phyloP scores from a whole-genome alignment of 192 early-diverging fungal genomes.

The Coemansia sp. region DNA sequence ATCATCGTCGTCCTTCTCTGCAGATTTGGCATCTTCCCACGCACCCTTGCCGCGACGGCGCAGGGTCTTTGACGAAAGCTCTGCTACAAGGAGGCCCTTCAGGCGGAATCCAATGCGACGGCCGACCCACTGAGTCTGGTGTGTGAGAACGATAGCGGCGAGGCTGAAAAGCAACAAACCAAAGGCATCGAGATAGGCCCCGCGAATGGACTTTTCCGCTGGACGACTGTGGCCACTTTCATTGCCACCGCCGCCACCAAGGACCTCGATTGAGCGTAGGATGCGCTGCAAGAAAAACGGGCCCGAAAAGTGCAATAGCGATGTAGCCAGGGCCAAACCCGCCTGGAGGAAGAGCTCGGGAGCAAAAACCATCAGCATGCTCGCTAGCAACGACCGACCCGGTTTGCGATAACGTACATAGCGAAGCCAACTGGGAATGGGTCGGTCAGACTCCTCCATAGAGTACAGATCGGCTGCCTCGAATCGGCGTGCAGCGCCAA shows the following conservation, averaged over 20 bases:
- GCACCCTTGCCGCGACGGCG: conserved; percentile 56
- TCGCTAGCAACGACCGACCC: conserved; percentile 23
- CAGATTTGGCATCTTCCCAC: conserved; percentile 29
- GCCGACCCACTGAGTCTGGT: conserved; percentile 63
- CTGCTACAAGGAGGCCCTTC: conserved; percentile 58
- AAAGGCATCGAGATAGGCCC: conserved; percentile 56
- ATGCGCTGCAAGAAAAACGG: conserved; percentile 58
- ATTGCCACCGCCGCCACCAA: conserved; percentile 11
- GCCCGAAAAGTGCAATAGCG: conserved; percentile 37
- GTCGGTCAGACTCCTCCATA: conserved; percentile 52
- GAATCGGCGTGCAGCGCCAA: conserved; percentile 53
- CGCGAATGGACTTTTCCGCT: conserved; percentile 5
- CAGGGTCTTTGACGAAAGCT: conserved; percentile 64
- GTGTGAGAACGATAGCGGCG: conserved; percentile 44
- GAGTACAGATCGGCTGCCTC: conserved; percentile 57
- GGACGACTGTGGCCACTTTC: neutral
- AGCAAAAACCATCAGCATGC: conserved; percentile 36
- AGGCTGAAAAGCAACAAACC: conserved; percentile 53
- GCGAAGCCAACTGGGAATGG: conserved; percentile 26
- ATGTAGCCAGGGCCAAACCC: conserved; percentile 29
- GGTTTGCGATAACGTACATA: conserved; percentile 14
- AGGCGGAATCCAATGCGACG: conserved; percentile 61
- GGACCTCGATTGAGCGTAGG: conserved; percentile 51
- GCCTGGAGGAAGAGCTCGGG: conserved; percentile 41
- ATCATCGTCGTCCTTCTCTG: conserved; percentile 4